A percentile compares a stretch with the other conserved stretches of the same genome.
Conservation (phyloP, 2,329 filamentous ascomycete genomes). For the Claviceps sp. region DNA sequence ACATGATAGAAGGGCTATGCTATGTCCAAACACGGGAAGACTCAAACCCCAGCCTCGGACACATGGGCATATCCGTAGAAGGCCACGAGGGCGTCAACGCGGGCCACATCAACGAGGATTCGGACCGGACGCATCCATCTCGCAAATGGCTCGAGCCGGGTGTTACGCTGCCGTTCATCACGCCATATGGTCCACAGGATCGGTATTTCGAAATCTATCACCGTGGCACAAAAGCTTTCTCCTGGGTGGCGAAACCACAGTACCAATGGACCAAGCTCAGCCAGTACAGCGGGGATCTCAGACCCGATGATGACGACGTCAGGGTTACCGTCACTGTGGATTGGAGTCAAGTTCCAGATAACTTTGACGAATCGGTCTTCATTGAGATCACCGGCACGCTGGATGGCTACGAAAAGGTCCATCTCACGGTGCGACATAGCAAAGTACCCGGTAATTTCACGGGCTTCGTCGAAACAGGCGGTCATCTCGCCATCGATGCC, state of each 20-base stretch:
- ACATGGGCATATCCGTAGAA: slow-evolving; percentile 21
- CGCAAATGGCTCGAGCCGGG: slow-evolving; percentile 18
- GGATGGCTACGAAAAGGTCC: slow-evolving; percentile 24
- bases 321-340: slow-evolving; percentile 18
- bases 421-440: slow-evolving; percentile 12
- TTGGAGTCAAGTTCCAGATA: slow-evolving; percentile 24
- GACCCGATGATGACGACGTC: slow-evolving; percentile 18
- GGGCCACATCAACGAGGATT: slow-evolving; percentile 36
- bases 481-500: slow-evolving; percentile 21
- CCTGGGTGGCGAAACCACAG: slow-evolving; percentile 16
- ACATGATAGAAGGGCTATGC: slow-evolving; percentile 39
- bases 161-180: slow-evolving; percentile 18
- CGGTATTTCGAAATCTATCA: slow-evolving; percentile 24
- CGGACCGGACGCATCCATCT: slow-evolving; percentile 33
- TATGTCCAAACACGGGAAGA: slow-evolving; percentile 38
- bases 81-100: slow-evolving; percentile 21
- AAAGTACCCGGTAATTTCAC: slow-evolving; percentile 19
- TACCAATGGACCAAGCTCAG: slow-evolving; percentile 23
- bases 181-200: slow-evolving; percentile 17
- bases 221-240: slow-evolving; percentile 17
- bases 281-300: slow-evolving; percentile 15
- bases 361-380: slow-evolving; percentile 27
- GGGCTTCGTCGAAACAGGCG: slow-evolving; percentile 21
- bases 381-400: slow-evolving; percentile 23
- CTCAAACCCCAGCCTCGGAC: slow-evolving; percentile 29